These are phyloP conservation scores for Trichophyton equinum DNA, from an alignment of 2,329 filamentous ascomycete species.

Conservation along the genomic window DNA sequence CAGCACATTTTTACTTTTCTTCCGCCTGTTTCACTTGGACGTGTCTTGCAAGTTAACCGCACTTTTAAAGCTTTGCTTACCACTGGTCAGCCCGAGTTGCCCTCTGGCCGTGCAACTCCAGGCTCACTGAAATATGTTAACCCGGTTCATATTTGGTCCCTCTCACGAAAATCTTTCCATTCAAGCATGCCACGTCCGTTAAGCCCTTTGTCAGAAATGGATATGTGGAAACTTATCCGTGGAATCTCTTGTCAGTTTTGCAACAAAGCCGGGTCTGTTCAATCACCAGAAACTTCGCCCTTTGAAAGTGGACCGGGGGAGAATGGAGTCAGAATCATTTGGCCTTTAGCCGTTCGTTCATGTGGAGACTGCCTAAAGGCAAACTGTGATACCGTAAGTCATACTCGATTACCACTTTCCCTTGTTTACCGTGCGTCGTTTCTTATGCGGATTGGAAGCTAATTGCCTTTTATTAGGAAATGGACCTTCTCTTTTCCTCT, in stretches of 20 bases:
- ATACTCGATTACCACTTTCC: neutral
- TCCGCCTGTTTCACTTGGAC: conserved; percentile 50
- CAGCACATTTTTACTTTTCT: conserved; percentile 57
- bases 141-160: conserved; percentile 58
- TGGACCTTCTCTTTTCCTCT: conserved; percentile 53
- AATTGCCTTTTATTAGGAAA: conserved; percentile 44
- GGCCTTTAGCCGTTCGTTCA: conserved; percentile 55
- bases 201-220: conserved; percentile 51
- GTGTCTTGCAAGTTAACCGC: conserved; percentile 55
- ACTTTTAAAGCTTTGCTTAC: conserved; percentile 51
- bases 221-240: conserved; percentile 63
- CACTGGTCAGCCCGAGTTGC: conserved; percentile 28
- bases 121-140: conserved; percentile 29
- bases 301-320: conserved; percentile 52
- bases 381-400: conserved; percentile 53
- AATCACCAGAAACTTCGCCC: conserved; percentile 25
- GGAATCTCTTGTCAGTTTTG: conserved; percentile 57
- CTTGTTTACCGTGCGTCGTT: neutral
- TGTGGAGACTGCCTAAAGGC: conserved; percentile 55
- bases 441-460: conserved; percentile 9
- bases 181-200: conserved; percentile 59
- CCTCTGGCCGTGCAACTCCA: conserved; percentile 23
- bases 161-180: conserved; percentile 53
- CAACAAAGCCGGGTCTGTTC: conserved; percentile 26
- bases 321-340: conserved; percentile 51